These are phyloP conservation scores for Aureobasidium sp. DNA, from an alignment of 2,329 filamentous ascomycete species.

Conservation along the genomic window DNA sequence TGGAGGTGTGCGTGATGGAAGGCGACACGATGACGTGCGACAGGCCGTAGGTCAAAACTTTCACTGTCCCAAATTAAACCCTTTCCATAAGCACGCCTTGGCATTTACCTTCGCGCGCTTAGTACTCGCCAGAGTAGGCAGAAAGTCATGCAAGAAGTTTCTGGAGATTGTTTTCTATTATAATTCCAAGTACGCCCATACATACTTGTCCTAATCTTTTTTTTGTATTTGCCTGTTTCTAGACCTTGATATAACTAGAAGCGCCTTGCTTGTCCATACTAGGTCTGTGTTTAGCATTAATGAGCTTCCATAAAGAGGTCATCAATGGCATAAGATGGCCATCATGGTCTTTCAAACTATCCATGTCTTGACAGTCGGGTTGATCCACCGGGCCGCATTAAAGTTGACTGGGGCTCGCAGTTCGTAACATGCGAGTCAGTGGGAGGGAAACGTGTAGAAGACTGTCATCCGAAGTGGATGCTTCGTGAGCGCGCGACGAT, in stretches of 20 bases:
- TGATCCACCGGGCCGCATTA: conserved; percentile 3
- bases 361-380: not conserved
- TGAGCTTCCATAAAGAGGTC: not conserved
- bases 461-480: not conserved
- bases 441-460: not conserved
- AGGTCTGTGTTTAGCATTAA: too few species aligned
- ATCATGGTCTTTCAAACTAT: conserved; percentile 4
- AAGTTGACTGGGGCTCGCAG: not conserved
- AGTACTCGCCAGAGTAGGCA: too few species aligned
- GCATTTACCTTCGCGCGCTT: too few species aligned
- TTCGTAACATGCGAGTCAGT: not conserved
- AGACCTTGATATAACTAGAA: conserved; percentile 27
- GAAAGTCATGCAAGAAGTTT: too few species aligned
- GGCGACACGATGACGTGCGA: too few species aligned
- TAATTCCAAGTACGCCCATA: conserved; percentile 6
- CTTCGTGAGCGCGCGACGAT: not conserved
- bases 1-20: too few species aligned
- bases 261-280: conserved; percentile 28
- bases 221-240: conserved; percentile 29
- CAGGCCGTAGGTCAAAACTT: too few species aligned
- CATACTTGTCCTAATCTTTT: conserved; percentile 25
- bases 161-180: too few species aligned
- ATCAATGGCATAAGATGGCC: conserved; percentile 8
- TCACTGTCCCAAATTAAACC: too few species aligned
- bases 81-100: too few species aligned